Evolutionary conservation across 768 basidiomycete genomes (phyloP), one percentile per base, ranked within the genome.

Genomic region (Mycena metata): DNA sequence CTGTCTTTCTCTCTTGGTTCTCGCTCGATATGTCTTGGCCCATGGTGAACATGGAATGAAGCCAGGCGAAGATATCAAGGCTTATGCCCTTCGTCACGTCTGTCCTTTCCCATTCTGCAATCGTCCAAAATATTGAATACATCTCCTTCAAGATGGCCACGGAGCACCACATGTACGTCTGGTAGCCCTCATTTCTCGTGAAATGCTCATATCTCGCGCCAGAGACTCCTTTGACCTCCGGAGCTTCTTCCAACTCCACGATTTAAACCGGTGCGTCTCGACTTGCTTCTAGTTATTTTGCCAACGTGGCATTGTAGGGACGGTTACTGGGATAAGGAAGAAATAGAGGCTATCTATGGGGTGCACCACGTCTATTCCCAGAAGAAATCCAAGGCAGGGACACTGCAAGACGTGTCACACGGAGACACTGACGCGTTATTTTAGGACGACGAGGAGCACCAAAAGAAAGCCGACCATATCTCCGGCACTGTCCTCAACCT

Each of bases 171-270:
- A 94, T 94, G 91, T 93, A 80, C 72, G 81, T 69, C 47, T 50
- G 45, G 59, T 58, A 58, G 62, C 52, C 55, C 24, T 57, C 39
- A 9, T 51, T 67, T 54, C 33, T 36, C 21, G n/a, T 8, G 2
- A 55, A 19, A 56, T 33, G 16, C 68, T 66, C 42, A 76, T 35
- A 23, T 58, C 41, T 55, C 35, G n/a, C 59, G 33, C 16, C 64
- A 96, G 95, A 65, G 93, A 95, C 76, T 88, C 89, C 45, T 97
- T 94, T 72, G 96, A 92, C 75, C 81, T 88, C 47, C 84, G 89
- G 73, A 94, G 95, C 77, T 99, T 99, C 88, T 97, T 98, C 87
- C 90, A 93, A 68, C 83, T 99, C 15, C 97, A 99, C 80, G 97
- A 99, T 81, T 84, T 99, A 64, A 90, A 99, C 80, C 83, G 89